Evolutionary conservation across 176 grass and related monocot species (phyloP).

Genomic region (Lolium multiflorum): DNA sequence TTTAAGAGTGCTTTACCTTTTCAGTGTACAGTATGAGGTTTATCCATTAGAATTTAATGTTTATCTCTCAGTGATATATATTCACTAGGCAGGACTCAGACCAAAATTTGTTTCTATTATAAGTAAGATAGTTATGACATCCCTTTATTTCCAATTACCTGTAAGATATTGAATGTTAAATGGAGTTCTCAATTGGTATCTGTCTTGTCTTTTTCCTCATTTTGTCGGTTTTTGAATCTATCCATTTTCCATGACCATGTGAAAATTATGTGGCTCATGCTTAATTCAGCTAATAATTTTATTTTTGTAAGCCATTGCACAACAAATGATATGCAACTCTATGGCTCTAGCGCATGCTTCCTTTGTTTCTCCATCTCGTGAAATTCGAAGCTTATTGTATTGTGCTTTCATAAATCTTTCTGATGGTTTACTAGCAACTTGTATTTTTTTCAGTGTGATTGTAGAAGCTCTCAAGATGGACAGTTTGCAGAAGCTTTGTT

Average conservation of each 20-base stretch:
- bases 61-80: neutral
- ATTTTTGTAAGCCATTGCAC: neutral
- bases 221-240: slow-evolving; percentile 5
- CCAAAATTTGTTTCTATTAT: neutral
- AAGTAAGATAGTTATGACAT: neutral
- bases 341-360: neutral
- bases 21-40: neutral
- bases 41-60: neutral
- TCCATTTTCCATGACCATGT: neutral
- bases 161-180: neutral
- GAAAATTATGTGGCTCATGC: slow-evolving; percentile 10
- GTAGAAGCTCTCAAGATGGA: slow-evolving; percentile 97
- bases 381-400: neutral
- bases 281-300: slow-evolving; percentile 21
- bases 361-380: neutral
- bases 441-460: slow-evolving; percentile 72
- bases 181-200: slow-evolving; percentile 16
- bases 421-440: slow-evolving; percentile 33
- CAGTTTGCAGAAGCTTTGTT: slow-evolving; percentile 95
- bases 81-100: neutral
- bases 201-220: neutral
- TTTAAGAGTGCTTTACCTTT: neutral
- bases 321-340: slow-evolving; percentile 1
- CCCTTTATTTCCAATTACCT: neutral
- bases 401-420: neutral